A percentile compares a stretch with the other conserved stretches of the same genome.
Evolutionary conservation across 257 asterid species (phyloP).

Genomic region (Scutellaria baicalensis): DNA sequence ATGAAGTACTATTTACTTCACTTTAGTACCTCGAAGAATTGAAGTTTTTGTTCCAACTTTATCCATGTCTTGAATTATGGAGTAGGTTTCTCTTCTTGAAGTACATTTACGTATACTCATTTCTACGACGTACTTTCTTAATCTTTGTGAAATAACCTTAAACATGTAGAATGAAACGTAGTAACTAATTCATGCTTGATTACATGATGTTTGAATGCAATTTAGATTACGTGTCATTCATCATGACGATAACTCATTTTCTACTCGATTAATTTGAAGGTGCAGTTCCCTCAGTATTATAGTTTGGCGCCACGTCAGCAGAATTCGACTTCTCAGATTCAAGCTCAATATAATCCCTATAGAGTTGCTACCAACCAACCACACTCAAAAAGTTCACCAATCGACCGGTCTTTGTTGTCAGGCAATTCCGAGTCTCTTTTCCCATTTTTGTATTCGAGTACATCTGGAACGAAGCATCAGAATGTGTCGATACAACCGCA

Average conservation of each 20-base stretch:
- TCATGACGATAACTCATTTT: background rate
- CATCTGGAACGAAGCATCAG: slow-evolving; percentile 21
- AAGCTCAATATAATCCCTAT: background rate
- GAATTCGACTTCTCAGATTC: background rate
- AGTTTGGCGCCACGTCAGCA: slow-evolving; percentile 18
- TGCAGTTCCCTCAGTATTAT: slow-evolving; percentile 29
- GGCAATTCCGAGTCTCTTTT: slow-evolving; percentile 27
- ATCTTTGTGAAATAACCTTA: too few species aligned
- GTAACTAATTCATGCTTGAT: too few species aligned
- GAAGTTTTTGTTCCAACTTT: too few species aligned
- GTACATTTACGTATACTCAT: too few species aligned
- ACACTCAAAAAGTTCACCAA: slow-evolving; percentile 26
- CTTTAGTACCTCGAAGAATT: too few species aligned
- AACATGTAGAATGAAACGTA: too few species aligned
- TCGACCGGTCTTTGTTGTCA: slow-evolving; percentile 11
- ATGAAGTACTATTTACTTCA: too few species aligned
- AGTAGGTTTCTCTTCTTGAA: too few species aligned
- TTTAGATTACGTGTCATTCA: background rate
- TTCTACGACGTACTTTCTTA: too few species aligned
- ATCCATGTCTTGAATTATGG: too few species aligned
- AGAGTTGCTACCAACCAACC: slow-evolving; percentile 15
- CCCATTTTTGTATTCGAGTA: slow-evolving; percentile 24
- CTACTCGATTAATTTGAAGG: slow-evolving; percentile 21
- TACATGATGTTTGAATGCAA: too few species aligned
- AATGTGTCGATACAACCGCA: slow-evolving; percentile 21